These are phyloP conservation scores for Intubia oerlemansii DNA, from an alignment of 2,329 filamentous ascomycete genomes.

Conservation along the genomic window DNA sequence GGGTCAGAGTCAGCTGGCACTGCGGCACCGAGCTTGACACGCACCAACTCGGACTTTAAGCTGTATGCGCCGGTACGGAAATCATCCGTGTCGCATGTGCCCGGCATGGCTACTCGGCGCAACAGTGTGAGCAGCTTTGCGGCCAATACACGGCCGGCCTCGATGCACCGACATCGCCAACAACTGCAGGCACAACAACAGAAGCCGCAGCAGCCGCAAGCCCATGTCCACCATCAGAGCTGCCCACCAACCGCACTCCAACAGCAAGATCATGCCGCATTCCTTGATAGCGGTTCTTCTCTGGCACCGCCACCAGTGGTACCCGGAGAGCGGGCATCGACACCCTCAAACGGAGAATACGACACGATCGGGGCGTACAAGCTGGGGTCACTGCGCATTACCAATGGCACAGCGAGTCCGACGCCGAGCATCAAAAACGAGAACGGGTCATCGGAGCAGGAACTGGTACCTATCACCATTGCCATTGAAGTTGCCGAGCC, in stretches of 20 bases:
- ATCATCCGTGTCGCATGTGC: constrained; percentile 24
- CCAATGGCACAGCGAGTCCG: constrained; percentile 34
- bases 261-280: too few species aligned
- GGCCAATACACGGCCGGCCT: constrained; percentile 12
- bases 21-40: constrained; percentile 13
- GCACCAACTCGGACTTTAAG: constrained; percentile 25
- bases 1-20: constrained; percentile 12
- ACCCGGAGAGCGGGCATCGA: constrained; percentile 18
- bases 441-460: neutral
- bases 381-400: constrained; percentile 39
- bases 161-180: too few species aligned
- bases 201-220: too few species aligned
- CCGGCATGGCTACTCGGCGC: constrained; percentile 25
- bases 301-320: too few species aligned
- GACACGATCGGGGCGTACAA: constrained; percentile 39
- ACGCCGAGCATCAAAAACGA: constrained; percentile 7
- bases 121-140: constrained; percentile 9
- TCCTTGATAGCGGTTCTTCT: too few species aligned
- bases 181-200: too few species aligned
- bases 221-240: too few species aligned
- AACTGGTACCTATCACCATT: neutral
- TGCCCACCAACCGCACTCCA: too few species aligned
- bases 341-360: constrained; percentile 38
- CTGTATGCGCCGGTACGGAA: constrained; percentile 25
- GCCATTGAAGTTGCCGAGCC: too few species aligned